phyloP scores from a whole-genome alignment of 1,284 basidiomycete genomes.

The Pseudozyma sp. region DNA sequence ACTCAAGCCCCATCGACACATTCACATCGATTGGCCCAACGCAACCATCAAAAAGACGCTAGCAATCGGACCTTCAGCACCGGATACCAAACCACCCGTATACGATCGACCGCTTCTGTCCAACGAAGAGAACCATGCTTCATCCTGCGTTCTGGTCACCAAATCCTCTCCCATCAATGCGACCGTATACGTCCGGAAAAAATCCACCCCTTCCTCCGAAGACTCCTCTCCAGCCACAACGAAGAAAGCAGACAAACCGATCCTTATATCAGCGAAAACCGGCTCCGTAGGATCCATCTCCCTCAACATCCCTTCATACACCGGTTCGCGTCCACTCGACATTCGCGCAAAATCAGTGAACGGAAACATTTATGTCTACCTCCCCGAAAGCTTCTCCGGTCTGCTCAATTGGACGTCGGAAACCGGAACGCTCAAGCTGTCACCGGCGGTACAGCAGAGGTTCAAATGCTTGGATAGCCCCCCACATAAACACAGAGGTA shows the following conservation, averaged over 20 bases:
- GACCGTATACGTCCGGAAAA: constrained; percentile 39
- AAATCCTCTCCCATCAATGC: constrained; percentile 50
- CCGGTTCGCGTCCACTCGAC: constrained; percentile 47
- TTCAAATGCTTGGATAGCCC: constrained; percentile 42
- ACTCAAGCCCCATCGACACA: constrained; percentile 42
- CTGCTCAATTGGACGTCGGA: constrained; percentile 58
- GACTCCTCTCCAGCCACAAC: neutral
- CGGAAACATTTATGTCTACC: constrained; percentile 50
- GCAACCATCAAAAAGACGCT: constrained; percentile 57
- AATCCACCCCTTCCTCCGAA: constrained; percentile 1
- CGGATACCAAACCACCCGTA: constrained; percentile 47
- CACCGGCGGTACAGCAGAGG: constrained; percentile 34
- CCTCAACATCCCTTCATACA: constrained; percentile 47
- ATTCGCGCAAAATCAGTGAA: constrained; percentile 45
- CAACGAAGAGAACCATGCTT: constrained; percentile 24
- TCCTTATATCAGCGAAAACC: constrained; percentile 43
- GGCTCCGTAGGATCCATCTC: constrained; percentile 28
- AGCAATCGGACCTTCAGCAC: constrained; percentile 49
- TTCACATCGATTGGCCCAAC: constrained; percentile 58
- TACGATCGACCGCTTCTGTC: constrained; percentile 46
- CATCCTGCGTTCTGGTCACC: constrained; percentile 49
- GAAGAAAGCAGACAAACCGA: constrained; percentile 23
- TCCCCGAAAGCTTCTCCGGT: constrained; percentile 56
- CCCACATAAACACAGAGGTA: constrained; percentile 53
- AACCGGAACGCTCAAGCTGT: constrained; percentile 52